Conservation (phyloP, 2,329 filamentous ascomycete genomes). For the Alternaria conjuncta region DNA sequence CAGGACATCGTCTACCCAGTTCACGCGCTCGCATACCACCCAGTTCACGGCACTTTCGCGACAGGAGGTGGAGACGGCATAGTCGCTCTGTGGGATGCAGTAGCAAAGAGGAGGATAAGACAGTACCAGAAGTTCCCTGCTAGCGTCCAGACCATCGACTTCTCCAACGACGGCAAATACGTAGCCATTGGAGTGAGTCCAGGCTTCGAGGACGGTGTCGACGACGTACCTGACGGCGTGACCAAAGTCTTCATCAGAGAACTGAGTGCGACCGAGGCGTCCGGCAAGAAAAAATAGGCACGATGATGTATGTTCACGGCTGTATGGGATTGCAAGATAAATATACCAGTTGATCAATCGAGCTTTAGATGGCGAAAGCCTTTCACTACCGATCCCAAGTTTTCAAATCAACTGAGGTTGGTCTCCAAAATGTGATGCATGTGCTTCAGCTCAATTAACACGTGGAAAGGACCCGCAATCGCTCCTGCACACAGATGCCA, state of each 20-base stretch:
- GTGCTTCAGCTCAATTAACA: neutral
- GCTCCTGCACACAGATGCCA: neutral
- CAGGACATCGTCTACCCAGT: constrained; percentile 89
- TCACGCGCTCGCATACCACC: constrained; percentile 88
- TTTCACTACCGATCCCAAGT: neutral
- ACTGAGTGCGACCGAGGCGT: constrained; percentile 85
- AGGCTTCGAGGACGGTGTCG: constrained; percentile 86
- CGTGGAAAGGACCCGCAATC: neutral
- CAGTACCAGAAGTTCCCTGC: constrained; percentile 86
- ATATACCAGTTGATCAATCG: constrained; percentile 1
- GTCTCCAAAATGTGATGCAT: neutral
- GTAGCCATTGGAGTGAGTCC: constrained; percentile 83
- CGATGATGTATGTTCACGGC: neutral
- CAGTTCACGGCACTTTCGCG: constrained; percentile 81
- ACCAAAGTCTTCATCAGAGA: constrained; percentile 82
- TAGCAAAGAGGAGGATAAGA: constrained; percentile 86
- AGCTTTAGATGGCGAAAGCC: neutral
- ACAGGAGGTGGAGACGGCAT: constrained; percentile 89
- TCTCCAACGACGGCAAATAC: constrained; percentile 77
- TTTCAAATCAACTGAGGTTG: neutral
- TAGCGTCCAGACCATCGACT: constrained; percentile 77
- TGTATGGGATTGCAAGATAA: neutral
- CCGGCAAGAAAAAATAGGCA: constrained; percentile 73
- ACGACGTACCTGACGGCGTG: constrained; percentile 75
- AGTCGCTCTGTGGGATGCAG: constrained; percentile 91